Evolutionary conservation across 108 stramenopile genomes (phyloP).

Genomic region (Cyclotella atomus): DNA sequence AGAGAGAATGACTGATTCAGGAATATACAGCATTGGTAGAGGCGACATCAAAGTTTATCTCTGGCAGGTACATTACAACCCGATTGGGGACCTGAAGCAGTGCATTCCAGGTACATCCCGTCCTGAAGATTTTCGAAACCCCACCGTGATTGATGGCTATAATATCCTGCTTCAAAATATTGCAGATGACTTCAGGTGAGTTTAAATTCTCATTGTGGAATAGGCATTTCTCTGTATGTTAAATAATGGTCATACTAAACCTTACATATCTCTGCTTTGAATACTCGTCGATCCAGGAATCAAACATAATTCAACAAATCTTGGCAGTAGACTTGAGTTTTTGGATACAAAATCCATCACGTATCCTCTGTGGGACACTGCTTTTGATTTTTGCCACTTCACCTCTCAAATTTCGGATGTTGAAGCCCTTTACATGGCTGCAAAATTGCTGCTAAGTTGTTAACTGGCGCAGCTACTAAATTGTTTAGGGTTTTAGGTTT

Average conservation of each 20-base stretch:
- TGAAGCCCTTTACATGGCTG: constrained; percentile 7
- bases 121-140: neutral
- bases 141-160: constrained; percentile 14
- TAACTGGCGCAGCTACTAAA: no score
- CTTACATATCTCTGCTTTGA: neutral
- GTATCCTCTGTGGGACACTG: constrained; percentile 6
- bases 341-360: constrained; percentile 4
- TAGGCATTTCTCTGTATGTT: neutral
- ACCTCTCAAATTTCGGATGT: neutral
- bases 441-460: neutral
- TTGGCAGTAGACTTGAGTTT: neutral
- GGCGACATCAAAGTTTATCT: constrained; percentile 3
- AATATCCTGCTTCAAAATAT: neutral
- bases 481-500: no score
- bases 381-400: neutral
- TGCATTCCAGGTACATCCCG: neutral
- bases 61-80: neutral
- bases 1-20: no score
- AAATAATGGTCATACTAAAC: no score
- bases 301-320: neutral
- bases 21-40: no score
- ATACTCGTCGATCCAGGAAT: neutral
- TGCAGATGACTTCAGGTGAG: neutral
- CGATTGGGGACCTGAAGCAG: neutral
- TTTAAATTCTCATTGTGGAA: neutral